Evolutionary conservation across 768 basidiomycete genomes (phyloP), one percentile per base, ranked within the genome.

Genomic region (Pholiota microspora): DNA sequence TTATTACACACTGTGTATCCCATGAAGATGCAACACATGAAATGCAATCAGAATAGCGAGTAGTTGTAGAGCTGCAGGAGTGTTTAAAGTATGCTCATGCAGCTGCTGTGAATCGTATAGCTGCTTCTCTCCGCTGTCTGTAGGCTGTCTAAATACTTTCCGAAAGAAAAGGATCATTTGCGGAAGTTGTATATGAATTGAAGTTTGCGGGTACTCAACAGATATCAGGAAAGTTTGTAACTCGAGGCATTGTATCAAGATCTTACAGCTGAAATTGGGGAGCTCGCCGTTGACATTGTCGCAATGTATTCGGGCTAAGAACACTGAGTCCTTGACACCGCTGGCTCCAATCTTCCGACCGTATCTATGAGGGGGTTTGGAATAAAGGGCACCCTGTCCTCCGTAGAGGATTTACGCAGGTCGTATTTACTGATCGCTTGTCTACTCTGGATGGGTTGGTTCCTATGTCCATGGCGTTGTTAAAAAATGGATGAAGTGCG

Each of bases 1-100:
- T 51, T 59, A 58, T 55, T 62, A 42, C 47, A 51, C 25, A 18
- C 45, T 55, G 63, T 45, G 46, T 45, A 52, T 62, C 63, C 53
- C 48, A 32, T 21, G 52, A 49, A 53, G 57, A 62, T 59, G 59
- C 52, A 55, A 38, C 45, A 21, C 56, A 52, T 58, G 45, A 61
- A 56, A 64, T 49, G 53, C 53, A 59, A 54, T 61, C 51, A 44
- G 53, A 59, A 51, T 32, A 49, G 32, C 47, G 45, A 54, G 52
- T 49, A 36, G 31, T 21, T 54, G 45, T 36, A 23, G 42, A 45
- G 34, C 31, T 10, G 32, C 48, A 54, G 45, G 32, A 21, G 55
- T 51, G 16, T 49, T 53, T 53, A n/a, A n/a, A n/a, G n/a, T n/a
- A 34, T 45, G 28, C 44, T 44, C 52, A 51, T 49, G 40, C 28